phyloP scores from a whole-genome alignment of 2,329 filamentous ascomycete genomes.

The Orbilia quercus region DNA sequence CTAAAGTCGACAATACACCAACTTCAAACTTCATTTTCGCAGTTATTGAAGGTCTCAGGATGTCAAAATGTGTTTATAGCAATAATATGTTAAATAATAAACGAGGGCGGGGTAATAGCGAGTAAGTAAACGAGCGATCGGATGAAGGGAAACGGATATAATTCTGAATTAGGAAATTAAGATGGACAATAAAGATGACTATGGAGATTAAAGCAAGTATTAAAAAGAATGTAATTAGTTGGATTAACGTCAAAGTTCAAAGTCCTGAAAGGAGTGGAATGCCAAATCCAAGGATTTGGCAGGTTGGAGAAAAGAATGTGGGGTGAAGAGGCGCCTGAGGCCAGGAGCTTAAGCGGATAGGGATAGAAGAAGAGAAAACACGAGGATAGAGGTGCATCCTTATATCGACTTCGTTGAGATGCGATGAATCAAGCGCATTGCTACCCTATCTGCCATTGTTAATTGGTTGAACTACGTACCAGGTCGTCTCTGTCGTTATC shows the following conservation, averaged over 20 bases:
- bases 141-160: not conserved
- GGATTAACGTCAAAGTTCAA: conserved; percentile 5
- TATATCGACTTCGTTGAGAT: conserved; percentile 18
- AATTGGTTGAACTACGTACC: not conserved
- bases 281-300: conserved; percentile 26
- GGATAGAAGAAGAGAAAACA: not conserved
- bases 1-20: not conserved
- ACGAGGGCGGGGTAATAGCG: not conserved
- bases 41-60: not conserved
- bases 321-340: conserved; percentile 20
- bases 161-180: conserved; percentile 16
- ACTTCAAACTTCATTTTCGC: conserved; percentile 14
- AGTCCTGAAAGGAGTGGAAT: conserved; percentile 5
- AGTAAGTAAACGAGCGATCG: not conserved
- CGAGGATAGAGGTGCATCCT: conserved; percentile 12
- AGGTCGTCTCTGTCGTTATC: not conserved
- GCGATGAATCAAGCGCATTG: conserved; percentile 10
- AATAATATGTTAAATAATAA: conserved; percentile 13
- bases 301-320: conserved; percentile 28
- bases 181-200: conserved; percentile 18
- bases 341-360: conserved; percentile 25
- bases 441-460: not conserved
- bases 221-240: conserved; percentile 12
- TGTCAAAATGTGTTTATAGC: not conserved
- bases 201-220: conserved; percentile 27